These are phyloP conservation scores for Talaromyces rugulosus DNA, from an alignment of 2,329 filamentous ascomycete species.

Conservation along the genomic window DNA sequence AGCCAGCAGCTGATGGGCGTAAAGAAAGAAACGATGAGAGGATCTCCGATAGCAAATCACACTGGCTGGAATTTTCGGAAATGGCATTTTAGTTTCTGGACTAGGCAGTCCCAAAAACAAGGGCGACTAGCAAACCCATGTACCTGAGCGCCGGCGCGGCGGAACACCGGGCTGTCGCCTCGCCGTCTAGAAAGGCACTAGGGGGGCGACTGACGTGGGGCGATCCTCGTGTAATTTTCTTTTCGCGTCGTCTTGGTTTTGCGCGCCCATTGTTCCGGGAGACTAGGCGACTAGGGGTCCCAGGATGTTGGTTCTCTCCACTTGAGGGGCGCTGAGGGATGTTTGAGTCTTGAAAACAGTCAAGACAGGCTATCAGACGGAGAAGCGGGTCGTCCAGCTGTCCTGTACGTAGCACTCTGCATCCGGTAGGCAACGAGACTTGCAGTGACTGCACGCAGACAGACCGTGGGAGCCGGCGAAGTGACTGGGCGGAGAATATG, in stretches of 20 bases:
- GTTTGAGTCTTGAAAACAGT: not conserved
- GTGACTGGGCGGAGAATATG: not conserved
- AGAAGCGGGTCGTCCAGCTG: no score
- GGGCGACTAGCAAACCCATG: not conserved
- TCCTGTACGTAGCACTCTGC: no score
- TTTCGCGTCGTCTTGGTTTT: not conserved
- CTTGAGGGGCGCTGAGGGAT: not conserved
- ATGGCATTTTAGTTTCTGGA: not conserved
- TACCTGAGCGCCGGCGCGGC: not conserved
- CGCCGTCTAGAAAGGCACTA: not conserved
- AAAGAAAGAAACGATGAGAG: not conserved
- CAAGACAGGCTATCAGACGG: no score
- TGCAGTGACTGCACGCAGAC: not conserved
- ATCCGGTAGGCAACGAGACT: no score
- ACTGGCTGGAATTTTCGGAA: conserved; percentile 1
- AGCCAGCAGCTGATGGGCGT: not conserved
- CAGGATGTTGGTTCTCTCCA: not conserved
- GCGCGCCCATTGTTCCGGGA: not conserved
- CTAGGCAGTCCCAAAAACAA: not conserved
- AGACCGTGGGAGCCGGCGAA: not conserved
- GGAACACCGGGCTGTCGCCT: not conserved
- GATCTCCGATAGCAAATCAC: not conserved
- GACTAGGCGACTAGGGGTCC: not conserved
- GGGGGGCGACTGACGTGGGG: conserved; percentile 23
- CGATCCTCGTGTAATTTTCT: conserved; percentile 29